Conservation (phyloP, 148 eudicot species). For the Mesembryanthemum crystallinum region DNA sequence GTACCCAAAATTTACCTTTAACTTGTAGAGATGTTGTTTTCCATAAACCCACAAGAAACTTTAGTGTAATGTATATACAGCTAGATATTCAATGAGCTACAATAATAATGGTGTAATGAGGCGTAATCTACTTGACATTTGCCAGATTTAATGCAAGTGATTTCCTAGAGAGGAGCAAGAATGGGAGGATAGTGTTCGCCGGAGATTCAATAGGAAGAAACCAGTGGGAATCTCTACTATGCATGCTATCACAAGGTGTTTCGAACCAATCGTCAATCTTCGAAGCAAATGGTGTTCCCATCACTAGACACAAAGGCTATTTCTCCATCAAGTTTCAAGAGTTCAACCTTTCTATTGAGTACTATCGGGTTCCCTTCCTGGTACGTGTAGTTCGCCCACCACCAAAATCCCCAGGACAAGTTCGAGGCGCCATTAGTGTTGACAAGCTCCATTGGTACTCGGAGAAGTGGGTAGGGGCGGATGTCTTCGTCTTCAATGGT, state of each 20-base stretch:
- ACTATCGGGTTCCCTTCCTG: conserved; percentile 63
- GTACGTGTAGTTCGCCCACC: conserved; percentile 48
- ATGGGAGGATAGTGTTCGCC: conserved; percentile 60
- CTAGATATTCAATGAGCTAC: too few species aligned
- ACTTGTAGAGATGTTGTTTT: too few species aligned
- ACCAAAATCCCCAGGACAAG: conserved; percentile 33
- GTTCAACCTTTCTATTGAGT: conserved; percentile 63
- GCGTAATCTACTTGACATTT: not conserved
- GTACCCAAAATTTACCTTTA: too few species aligned
- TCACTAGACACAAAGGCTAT: conserved; percentile 68
- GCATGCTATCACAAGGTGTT: conserved; percentile 65
- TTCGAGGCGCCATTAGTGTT: conserved; percentile 46
- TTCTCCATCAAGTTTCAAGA: conserved; percentile 54
- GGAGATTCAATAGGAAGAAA: conserved; percentile 79
- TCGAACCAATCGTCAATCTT: conserved; percentile 48
- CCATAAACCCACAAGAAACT: too few species aligned
- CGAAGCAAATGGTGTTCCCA: conserved; percentile 58
- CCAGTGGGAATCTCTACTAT: conserved; percentile 72
- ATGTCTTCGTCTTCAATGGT: conserved; percentile 39
- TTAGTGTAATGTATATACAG: too few species aligned
- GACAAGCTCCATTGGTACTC: conserved; percentile 69
- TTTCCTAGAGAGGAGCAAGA: conserved; percentile 47
- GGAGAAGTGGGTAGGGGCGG: conserved; percentile 56
- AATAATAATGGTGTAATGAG: not conserved
- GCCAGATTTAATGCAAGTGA: conserved; percentile 64